phyloP scores from a whole-genome alignment of 352 stramenopile species.

The Globisporangium camurandrum region DNA sequence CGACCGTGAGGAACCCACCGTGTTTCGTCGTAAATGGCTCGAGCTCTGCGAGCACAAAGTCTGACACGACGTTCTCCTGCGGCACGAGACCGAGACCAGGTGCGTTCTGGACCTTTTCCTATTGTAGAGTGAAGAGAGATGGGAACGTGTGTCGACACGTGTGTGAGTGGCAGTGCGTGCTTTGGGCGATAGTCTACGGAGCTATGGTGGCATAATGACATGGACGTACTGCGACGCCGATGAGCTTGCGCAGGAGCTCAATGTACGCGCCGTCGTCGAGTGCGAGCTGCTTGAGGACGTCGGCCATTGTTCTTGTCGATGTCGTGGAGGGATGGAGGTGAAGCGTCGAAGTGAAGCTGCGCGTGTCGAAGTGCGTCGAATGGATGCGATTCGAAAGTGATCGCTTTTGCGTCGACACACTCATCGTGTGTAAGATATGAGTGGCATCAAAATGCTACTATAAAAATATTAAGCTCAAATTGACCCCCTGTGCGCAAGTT shows the following conservation, averaged over 20 bases:
- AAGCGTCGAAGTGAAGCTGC: not conserved
- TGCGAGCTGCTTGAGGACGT: conserved; percentile 25
- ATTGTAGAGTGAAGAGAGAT: not conserved
- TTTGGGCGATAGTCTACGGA: too few relatives aligned
- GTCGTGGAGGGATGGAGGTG: not conserved
- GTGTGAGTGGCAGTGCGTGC: not conserved
- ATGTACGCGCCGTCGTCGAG: conserved; percentile 80
- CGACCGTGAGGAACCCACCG: conserved; percentile 49
- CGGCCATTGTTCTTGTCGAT: conserved; percentile 14
- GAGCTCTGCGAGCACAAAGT: conserved; percentile 83
- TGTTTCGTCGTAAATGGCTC: conserved; percentile 73
- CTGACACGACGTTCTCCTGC: conserved; percentile 82
- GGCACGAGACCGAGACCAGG: conserved; percentile 63
- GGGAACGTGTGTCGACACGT: not conserved
- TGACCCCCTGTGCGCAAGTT: too few relatives aligned
- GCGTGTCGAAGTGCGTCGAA: not conserved
- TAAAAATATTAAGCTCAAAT: not conserved
- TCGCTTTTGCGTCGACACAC: not conserved
- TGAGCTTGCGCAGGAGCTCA: conserved; percentile 79
- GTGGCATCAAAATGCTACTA: not conserved
- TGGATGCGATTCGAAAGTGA: not conserved
- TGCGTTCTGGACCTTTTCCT: conserved; percentile 69
- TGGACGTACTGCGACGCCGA: conserved; percentile 53
- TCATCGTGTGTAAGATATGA: not conserved
- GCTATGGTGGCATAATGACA: not conserved